Base-by-base conservation (phyloP, 2,329 filamentous ascomycete genomes). In the Bipolaris victoriae region DNA sequence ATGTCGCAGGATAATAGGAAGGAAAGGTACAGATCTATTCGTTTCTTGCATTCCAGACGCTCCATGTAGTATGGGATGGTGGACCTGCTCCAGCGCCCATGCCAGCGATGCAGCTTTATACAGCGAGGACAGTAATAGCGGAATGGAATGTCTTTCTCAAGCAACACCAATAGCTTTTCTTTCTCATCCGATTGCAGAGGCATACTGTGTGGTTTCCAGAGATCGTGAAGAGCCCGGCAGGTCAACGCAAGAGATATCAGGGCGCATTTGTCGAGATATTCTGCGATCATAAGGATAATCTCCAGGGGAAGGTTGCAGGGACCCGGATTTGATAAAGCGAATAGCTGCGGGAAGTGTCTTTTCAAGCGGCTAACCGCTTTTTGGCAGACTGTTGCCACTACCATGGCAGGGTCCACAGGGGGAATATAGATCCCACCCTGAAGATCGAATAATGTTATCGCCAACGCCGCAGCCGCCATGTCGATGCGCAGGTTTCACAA, bases 31-130 rank as follows among this genome's bases (percentile, higher is more conserved):
- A 37, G 53, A 24, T 35, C 13, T 35, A 2, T 1, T 20, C 22
- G n/a, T 55, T 13, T 7, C 44, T 58, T 43, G 55, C 62, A 66
- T 50, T 41, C 48, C 9, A 61, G 7, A 49, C n/a, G 10, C 22
- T 53, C 50, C 35, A 26, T 7, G n/a, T 49, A 44, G 11, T 31
- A 53, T 36, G 49, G 50, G 53, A 11, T 3, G 18, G 49, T 48
- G 11, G 53, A 55, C 46, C 37, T 44, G 11, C 43, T 57, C 62
- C 61, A 67, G 40, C 55, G 48, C 53, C 44, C 36, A 49, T 61
- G 55, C 61, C 65, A 69, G 45, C 52, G 53, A 54, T 68, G 64
- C 7, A 69, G 61, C 49, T 60, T 66, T 11, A 49, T 43, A 47
- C 65, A 69, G 35, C 50, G 39, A 52, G 60, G 53, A 43, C 67